These are phyloP conservation scores for Penicillium sp. DNA, from an alignment of 2,329 filamentous ascomycete genomes.

Conservation along the genomic window DNA sequence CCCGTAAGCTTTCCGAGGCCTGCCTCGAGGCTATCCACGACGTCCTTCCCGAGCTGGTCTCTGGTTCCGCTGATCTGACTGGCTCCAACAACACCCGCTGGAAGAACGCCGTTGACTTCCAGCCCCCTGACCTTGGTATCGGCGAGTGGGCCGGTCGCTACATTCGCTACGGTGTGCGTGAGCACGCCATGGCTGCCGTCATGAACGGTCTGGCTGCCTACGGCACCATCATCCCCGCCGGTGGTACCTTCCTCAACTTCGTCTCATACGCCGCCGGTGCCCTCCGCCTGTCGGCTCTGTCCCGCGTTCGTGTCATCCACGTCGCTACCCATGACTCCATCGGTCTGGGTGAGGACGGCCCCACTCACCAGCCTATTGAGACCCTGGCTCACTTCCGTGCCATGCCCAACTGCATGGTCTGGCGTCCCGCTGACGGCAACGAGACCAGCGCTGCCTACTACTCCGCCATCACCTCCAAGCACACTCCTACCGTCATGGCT, in stretches of 20 bases:
- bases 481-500: slow-evolving; percentile 89
- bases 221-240: slow-evolving; percentile 89
- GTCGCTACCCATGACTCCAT: slow-evolving; percentile 98
- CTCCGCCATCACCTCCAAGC: slow-evolving; percentile 82
- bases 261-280: slow-evolving; percentile 96
- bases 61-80: slow-evolving; percentile 96
- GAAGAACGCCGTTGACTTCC: slow-evolving; percentile 97
- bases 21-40: slow-evolving; percentile 86
- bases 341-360: slow-evolving; percentile 96
- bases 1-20: slow-evolving; percentile 93
- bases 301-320: slow-evolving; percentile 88
- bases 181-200: slow-evolving; percentile 53
- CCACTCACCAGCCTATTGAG: slow-evolving; percentile 99
- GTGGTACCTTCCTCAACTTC: slow-evolving; percentile 98
- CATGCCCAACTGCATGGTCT: slow-evolving; percentile 98
- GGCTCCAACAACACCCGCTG: slow-evolving; percentile 98
- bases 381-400: slow-evolving; percentile 97
- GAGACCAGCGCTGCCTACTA: slow-evolving; percentile 98
- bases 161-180: slow-evolving; percentile 55
- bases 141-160: slow-evolving; percentile 92
- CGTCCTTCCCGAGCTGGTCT: slow-evolving; percentile 83
- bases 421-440: slow-evolving; percentile 97
- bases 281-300: slow-evolving; percentile 89
- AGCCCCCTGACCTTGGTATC: slow-evolving; percentile 80
- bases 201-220: slow-evolving; percentile 84